Evolutionary conservation across 306 rosid species (phyloP), one percentile per base, ranked within the genome.

Genomic region (Lathyrus aphaca): DNA sequence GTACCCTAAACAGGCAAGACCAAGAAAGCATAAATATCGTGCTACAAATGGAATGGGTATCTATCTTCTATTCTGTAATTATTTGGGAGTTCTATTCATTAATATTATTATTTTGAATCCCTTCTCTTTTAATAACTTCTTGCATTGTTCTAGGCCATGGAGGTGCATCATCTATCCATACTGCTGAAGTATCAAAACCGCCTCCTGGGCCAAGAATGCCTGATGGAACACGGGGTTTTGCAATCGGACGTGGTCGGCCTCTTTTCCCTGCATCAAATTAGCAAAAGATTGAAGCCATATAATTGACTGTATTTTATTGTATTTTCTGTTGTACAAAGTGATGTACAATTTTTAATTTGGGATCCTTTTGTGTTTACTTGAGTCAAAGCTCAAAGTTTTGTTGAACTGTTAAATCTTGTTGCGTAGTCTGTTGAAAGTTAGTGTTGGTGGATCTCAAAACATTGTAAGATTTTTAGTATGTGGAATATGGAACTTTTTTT

Each of bases 141-240:
- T 32, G 62, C 40, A 42, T 68, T 68, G 64, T 25, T 73, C 27
- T 74, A 94, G 99, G 97, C 42, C 99, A 94, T 16, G 99, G 99
- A 68, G 83, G 75, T 65, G 38, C 82, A 50, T 76, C 88, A 21
- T 79, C 85, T 39, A 19, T 82, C 64, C 91, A 85, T 78, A 60
- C 86, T 8, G 62, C 29, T 0, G 96, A 95, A 82, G 75, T 80
- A 25, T 82, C 91, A 3, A 95, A 86, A 81, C 99, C 97, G 3
- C 99, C 97, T 15, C 99, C 97, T 1, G 99, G 97, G 30, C 99
- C 99, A 6, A 89, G 69, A 79, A 95, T 95, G 99, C 99, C 99
- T 0, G 96, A 95, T 63, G 99, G 99, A 78, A 91, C 99, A 8
- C 75, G 91, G 61, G 99, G 99, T 77, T 95, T 95, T 75, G 77